phyloP scores from a whole-genome alignment of 176 grass and related monocot genomes.

The Hordeum vulgare region MorexV3_pseudomolecules_assembly NC_058523.1:168415715-168416214 shows the following conservation, averaged over 20 bases:
- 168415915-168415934: not conserved
- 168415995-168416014: not conserved
- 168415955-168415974: not conserved
- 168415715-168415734: constrained; percentile 55
- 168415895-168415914: not conserved
- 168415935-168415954: not conserved
- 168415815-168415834: not conserved
- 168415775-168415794: constrained; percentile 38
- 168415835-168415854: not conserved
- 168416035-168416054: not conserved
- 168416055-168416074: not conserved
- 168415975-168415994: not conserved
- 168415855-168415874: not conserved
- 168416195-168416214: constrained; percentile 3
- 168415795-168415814: not conserved
- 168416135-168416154: not conserved
- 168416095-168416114: not conserved
- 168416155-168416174: not conserved
- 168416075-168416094: not conserved
- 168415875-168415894: not conserved
- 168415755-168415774: constrained; percentile 95
- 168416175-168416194: constrained; percentile 18
- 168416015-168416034: not conserved
- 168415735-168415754: constrained; percentile 88
- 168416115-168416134: not conserved